Evolutionary conservation across 306 rosid genomes (phyloP), one percentile per base, ranked within the genome.

Genomic region (Vicia sativa): DNA sequence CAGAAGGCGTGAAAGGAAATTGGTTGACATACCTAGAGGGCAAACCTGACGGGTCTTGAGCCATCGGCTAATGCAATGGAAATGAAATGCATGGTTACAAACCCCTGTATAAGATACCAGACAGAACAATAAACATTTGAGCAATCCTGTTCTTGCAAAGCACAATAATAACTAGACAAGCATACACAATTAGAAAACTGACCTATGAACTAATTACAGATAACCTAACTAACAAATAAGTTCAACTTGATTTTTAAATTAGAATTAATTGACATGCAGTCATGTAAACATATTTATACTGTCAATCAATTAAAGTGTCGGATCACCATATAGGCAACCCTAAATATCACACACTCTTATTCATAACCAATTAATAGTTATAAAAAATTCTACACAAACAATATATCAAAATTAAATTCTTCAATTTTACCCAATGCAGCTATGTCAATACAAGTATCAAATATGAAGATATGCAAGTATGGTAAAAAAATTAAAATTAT

Each of bases 11-110:
- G 29, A 9, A 43, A 19, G 74, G 48, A 70, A 65, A 4, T 9
- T 2, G 41, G 67, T 19, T 43, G 26, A 65, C 72, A 58, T 82
- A 86, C 96, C 96, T 68, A 92, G 45, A 6, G 98, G 98, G 4
- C 98, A 92, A 12, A 89, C 96, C 81, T 92, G 98, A 43, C 96
- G 91, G 38, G 96, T 92, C 83, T 89, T 89, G 44, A 92, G 86
- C 96, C 98, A 92, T 65, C 89, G 79, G 85, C 96, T 92, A 15
- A 92, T 92, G 87, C 96, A 92, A 76, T 92, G 96, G 72, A 92
- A 92, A 80, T 92, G 96, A 72, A 92, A 92, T 31, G 98, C 96
- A 71, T 92, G 98, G 84, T 82, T 82, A 45, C 86, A 82, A 56
- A 82, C 81, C 38, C 86, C 83, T 82, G 78, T 29, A 35, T 7